Evolutionary conservation across 2,329 filamentous ascomycete species (phyloP).

Genomic region (Aspergillus felis): DNA sequence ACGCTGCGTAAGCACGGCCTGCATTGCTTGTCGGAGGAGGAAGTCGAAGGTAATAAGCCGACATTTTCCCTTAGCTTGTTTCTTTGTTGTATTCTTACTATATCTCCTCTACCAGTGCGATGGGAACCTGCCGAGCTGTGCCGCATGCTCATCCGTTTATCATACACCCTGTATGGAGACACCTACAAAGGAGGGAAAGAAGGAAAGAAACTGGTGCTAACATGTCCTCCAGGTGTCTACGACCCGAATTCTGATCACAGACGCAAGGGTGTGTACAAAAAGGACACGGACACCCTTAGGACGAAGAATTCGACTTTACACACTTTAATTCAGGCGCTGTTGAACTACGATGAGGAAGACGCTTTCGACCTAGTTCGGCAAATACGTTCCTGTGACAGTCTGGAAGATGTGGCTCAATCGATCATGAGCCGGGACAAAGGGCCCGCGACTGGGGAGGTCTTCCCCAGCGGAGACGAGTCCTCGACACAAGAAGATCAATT

Average conservation of each 20-base stretch:
- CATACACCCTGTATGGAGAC: slow-evolving; percentile 38
- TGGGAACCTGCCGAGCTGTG: slow-evolving; percentile 84
- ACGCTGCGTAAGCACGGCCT: slow-evolving; percentile 79
- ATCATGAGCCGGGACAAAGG: slow-evolving; percentile 54
- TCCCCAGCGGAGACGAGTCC: slow-evolving; percentile 33
- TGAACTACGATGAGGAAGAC: slow-evolving; percentile 86
- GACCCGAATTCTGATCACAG: slow-evolving; percentile 95
- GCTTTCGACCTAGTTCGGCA: slow-evolving; percentile 75
- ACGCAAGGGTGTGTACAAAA: slow-evolving; percentile 93
- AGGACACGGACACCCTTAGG: slow-evolving; percentile 84
- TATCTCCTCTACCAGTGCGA: slow-evolving; percentile 59
- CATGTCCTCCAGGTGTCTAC: slow-evolving; percentile 69
- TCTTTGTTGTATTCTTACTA: slow-evolving; percentile 1
- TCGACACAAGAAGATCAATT: slow-evolving; percentile 44
- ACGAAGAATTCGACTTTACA: slow-evolving; percentile 83
- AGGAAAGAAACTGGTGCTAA: slow-evolving; percentile 6
- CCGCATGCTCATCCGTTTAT: slow-evolving; percentile 94
- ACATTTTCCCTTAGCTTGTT: background rate
- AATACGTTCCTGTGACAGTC: slow-evolving; percentile 79
- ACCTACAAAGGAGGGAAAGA: background rate
- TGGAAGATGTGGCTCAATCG: slow-evolving; percentile 61
- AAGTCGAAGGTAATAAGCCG: slow-evolving; percentile 62
- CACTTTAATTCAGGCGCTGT: slow-evolving; percentile 85
- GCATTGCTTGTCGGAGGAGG: slow-evolving; percentile 71
- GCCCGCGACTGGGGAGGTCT: slow-evolving; percentile 35